These are phyloP conservation scores for Phytomonas francai DNA, from an alignment of 208 protist genomes.

Conservation along the genomic window DNA sequence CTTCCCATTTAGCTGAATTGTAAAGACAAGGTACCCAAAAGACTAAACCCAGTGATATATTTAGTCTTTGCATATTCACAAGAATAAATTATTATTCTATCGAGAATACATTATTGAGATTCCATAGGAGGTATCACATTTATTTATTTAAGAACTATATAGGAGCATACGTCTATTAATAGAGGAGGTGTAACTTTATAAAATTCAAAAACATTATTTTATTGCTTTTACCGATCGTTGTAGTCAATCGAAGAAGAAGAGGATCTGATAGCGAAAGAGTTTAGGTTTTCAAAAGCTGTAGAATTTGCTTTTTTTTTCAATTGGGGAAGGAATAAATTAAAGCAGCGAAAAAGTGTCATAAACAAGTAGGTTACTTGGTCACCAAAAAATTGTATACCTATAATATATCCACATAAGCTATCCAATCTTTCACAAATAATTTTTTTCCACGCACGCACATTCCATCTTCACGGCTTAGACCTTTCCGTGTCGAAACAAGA, in stretches of 20 bases:
- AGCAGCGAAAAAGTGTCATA: too few relatives aligned
- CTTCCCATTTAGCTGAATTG: neutral
- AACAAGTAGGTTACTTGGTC: neutral
- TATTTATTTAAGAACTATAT: too few relatives aligned
- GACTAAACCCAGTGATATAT: neutral
- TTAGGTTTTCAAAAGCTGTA: neutral
- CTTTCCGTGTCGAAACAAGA: too few relatives aligned
- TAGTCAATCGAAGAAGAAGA: neutral
- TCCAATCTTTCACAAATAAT: too few relatives aligned
- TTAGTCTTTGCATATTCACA: neutral
- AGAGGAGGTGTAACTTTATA: neutral
- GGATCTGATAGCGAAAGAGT: neutral
- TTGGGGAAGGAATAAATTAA: too few relatives aligned
- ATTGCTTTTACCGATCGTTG: conserved; percentile 4
- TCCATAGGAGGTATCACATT: too few relatives aligned
- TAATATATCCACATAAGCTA: neutral
- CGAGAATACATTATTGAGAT: neutral
- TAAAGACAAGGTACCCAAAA: neutral
- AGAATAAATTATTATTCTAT: neutral
- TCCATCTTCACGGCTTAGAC: too few relatives aligned
- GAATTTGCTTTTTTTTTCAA: conserved; percentile 1
- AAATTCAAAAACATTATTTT: conserved; percentile 1
- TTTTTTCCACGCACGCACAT: too few relatives aligned
- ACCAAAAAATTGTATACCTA: neutral
- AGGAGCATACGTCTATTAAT: too few relatives aligned